A percentile compares a stretch with the other conserved stretches of the same genome.
Conservation (phyloP, 1,139 yeast species). For the Hanseniaspora gamundiae region DNA sequence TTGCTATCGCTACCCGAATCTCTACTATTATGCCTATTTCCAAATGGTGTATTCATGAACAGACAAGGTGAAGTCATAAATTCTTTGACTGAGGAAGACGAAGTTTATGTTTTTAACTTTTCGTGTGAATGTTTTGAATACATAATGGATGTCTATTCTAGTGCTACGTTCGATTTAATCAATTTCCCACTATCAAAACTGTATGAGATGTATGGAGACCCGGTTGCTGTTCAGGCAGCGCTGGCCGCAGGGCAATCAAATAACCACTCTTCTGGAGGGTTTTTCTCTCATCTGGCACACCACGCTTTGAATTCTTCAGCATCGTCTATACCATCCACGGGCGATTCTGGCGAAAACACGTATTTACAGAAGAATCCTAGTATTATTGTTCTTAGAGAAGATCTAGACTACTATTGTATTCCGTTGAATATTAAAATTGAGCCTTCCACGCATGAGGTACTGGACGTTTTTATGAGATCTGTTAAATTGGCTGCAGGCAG, state of each 20-base stretch:
- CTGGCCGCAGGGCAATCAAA: slow-evolving; percentile 6
- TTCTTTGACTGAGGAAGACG: slow-evolving; percentile 62
- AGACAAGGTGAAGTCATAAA: slow-evolving; percentile 63
- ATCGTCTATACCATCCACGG: neutral
- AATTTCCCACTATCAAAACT: slow-evolving; percentile 21
- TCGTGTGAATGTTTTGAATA: slow-evolving; percentile 80
- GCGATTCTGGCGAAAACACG: slow-evolving; percentile 30
- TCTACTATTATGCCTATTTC: slow-evolving; percentile 72
- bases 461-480: slow-evolving; percentile 35
- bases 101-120: slow-evolving; percentile 62
- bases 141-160: slow-evolving; percentile 46
- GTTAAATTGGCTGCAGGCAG: slow-evolving; percentile 65
- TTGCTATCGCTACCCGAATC: slow-evolving; percentile 87
- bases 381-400: slow-evolving; percentile 85
- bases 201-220: slow-evolving; percentile 13
- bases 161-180: slow-evolving; percentile 22
- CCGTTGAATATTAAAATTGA: slow-evolving; percentile 29
- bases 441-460: slow-evolving; percentile 17
- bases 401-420: slow-evolving; percentile 82
- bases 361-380: slow-evolving; percentile 76
- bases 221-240: slow-evolving; percentile 25
- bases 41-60: slow-evolving; percentile 81
- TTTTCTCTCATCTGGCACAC: slow-evolving; percentile 12
- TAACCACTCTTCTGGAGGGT: slow-evolving; percentile 7
- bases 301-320: neutral